Evolutionary conservation across 2,329 filamentous ascomycete genomes (phyloP).

Genomic region (Lachnellula willkommii): DNA sequence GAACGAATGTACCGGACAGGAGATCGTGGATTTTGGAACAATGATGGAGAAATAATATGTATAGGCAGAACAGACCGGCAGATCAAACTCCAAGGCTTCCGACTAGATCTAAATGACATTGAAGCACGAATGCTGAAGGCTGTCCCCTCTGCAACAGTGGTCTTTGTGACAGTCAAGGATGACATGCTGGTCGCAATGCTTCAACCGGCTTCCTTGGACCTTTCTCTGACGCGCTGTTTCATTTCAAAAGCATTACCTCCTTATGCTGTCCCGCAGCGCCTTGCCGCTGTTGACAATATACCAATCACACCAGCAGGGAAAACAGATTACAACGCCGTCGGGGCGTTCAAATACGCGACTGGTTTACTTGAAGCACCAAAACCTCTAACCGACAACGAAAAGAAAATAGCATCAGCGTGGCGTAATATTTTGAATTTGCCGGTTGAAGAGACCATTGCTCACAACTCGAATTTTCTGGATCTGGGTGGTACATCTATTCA

Average conservation of each 20-base stretch:
- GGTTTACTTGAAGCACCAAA: not conserved
- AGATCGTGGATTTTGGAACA: constrained; percentile 36
- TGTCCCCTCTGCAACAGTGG: constrained; percentile 10
- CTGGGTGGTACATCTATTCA: constrained; percentile 30
- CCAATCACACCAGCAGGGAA: constrained; percentile 32
- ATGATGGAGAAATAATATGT: constrained; percentile 35
- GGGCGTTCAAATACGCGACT: not conserved
- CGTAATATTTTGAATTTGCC: constrained; percentile 13
- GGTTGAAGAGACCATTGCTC: constrained; percentile 5
- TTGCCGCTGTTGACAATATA: constrained; percentile 25
- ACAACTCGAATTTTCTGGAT: constrained; percentile 22
- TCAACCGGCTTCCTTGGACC: constrained; percentile 18
- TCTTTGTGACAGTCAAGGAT: constrained; percentile 24
- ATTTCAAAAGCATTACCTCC: constrained; percentile 17
- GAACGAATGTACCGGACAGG: constrained; percentile 39
- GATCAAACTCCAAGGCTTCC: constrained; percentile 35
- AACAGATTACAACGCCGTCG: constrained; percentile 31
- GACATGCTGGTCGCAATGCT: constrained; percentile 30
- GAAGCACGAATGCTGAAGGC: constrained; percentile 28
- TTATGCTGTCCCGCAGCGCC: constrained; percentile 27
- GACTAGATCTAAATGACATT: constrained; percentile 38
- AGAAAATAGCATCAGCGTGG: constrained; percentile 9
- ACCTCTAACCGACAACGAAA: not conserved
- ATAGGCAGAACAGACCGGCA: constrained; percentile 40
- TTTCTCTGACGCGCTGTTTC: not conserved